Conservation (phyloP, 345 rosid species). For the Gossypium sturtianum region DNA sequence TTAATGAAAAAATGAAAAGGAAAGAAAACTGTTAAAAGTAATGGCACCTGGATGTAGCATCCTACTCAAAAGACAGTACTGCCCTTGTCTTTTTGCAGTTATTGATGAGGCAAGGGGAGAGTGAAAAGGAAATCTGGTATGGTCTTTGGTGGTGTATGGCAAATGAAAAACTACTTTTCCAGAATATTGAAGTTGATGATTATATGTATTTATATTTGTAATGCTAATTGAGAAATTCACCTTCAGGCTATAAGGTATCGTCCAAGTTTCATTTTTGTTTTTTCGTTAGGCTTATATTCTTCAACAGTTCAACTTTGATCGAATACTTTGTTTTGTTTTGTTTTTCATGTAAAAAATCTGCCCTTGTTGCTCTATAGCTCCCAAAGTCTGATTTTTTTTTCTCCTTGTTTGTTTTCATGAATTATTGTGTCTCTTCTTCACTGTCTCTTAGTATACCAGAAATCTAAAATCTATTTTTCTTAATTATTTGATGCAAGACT, state of each 20-base stretch:
- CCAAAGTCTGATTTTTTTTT: neutral
- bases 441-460: neutral
- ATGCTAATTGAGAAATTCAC: neutral
- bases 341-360: conserved; percentile 11
- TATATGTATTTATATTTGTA: neutral
- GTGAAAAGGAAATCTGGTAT: neutral
- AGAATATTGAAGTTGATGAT: neutral
- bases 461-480: neutral
- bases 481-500: conserved; percentile 20
- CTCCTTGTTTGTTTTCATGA: too few species aligned
- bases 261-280: neutral
- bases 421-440: neutral
- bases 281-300: neutral
- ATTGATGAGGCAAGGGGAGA: neutral
- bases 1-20: neutral
- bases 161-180: neutral
- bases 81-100: conserved; percentile 16
- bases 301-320: neutral
- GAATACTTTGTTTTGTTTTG: neutral
- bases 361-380: conserved; percentile 10
- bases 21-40: neutral
- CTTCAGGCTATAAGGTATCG: neutral
- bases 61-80: conserved; percentile 15
- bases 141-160: neutral
- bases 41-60: neutral